Conservation (phyloP, 1,284 basidiomycete genomes). For the Marasmius tenuissimus region DNA sequence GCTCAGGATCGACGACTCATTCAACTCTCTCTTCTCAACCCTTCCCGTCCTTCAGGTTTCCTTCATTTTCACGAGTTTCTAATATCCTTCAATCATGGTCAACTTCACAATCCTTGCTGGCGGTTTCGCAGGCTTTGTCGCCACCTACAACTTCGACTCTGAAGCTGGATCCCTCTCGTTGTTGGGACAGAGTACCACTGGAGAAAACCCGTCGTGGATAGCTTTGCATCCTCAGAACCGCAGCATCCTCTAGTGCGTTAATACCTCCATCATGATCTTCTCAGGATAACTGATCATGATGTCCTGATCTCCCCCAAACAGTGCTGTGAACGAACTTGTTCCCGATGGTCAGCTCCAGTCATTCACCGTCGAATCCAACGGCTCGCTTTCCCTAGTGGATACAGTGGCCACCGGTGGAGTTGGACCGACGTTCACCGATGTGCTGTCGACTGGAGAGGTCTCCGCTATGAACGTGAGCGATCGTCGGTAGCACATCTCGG, state of each 20-base stretch:
- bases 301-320: conserved; percentile 18
- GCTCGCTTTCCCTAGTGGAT: conserved; percentile 42
- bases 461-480: conserved; percentile 50
- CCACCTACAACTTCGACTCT: conserved; percentile 45
- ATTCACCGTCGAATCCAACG: conserved; percentile 43
- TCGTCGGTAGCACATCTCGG: not conserved
- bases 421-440: conserved; percentile 47
- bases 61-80: not conserved
- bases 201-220: conserved; percentile 46
- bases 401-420: conserved; percentile 46
- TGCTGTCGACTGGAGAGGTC: conserved; percentile 55
- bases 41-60: not conserved
- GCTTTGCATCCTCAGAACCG: conserved; percentile 39
- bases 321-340: conserved; percentile 51
- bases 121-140: conserved; percentile 42
- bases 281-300: not conserved
- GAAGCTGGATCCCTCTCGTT: conserved; percentile 36
- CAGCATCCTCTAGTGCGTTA: conserved; percentile 52
- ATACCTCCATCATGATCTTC: not conserved
- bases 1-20: not conserved
- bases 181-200: conserved; percentile 31
- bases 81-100: conserved; percentile 35
- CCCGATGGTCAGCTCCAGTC: conserved; percentile 47
- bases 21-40: not conserved
- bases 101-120: conserved; percentile 51